These are phyloP conservation scores for Epichloe amarillans DNA, from an alignment of 2,329 filamentous ascomycete species.

Conservation along the genomic window DNA sequence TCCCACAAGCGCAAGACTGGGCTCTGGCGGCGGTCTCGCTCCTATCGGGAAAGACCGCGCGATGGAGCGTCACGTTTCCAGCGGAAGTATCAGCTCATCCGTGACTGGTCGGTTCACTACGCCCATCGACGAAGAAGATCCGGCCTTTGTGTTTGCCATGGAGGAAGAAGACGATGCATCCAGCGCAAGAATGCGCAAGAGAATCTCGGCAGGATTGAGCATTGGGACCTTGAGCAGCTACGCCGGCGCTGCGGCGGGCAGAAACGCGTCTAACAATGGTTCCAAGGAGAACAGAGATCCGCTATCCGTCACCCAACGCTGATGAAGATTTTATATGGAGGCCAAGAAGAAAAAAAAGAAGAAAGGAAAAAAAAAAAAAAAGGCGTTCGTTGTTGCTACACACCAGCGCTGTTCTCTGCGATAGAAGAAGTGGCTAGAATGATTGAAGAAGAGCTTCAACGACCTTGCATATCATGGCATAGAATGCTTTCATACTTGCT, in stretches of 20 bases:
- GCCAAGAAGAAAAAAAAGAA: background rate
- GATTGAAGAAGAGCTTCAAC: background rate
- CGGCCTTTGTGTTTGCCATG: constrained; percentile 52
- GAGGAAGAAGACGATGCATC: constrained; percentile 46
- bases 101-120: constrained; percentile 46
- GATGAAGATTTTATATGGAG: constrained; percentile 5
- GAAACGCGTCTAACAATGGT: constrained; percentile 12
- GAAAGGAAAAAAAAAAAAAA: too few species aligned
- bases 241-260: constrained; percentile 21
- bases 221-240: constrained; percentile 29
- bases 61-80: constrained; percentile 46
- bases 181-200: constrained; percentile 32
- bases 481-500: constrained; percentile 3
- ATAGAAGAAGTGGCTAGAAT: constrained; percentile 2
- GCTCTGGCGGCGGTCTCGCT: constrained; percentile 23
- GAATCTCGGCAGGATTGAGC: constrained; percentile 30
- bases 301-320: constrained; percentile 19
- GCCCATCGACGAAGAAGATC: constrained; percentile 52
- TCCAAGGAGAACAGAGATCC: constrained; percentile 17
- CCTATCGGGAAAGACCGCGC: constrained; percentile 28
- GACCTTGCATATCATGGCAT: constrained; percentile 4
- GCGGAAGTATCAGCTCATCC: constrained; percentile 41
- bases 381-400: background rate
- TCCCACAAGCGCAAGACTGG: constrained; percentile 30
- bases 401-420: background rate